Conservation (phyloP, 148 eudicot species). For the Amaranthus hypochondriacus region DNA sequence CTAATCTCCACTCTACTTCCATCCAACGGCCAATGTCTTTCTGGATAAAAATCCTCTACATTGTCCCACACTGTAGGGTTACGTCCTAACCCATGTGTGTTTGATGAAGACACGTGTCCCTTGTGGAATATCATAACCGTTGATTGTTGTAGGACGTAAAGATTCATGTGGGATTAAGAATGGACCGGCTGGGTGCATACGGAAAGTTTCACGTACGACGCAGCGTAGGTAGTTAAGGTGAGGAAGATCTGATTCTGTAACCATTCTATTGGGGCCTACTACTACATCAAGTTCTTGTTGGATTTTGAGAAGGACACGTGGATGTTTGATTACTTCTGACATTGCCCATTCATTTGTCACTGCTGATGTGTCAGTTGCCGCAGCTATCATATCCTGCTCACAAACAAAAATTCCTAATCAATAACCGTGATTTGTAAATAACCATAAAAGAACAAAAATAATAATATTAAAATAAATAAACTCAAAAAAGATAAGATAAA, state of each 20-base stretch:
- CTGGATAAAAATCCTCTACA: conserved; percentile 60
- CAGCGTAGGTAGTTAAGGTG: conserved; percentile 85
- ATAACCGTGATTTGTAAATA: too few relatives aligned
- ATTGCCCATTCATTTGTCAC: conserved; percentile 99
- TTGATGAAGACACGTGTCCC: conserved; percentile 94
- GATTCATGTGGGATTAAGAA: conserved; percentile 93
- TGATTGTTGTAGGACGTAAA: conserved; percentile 57
- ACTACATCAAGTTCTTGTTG: conserved; percentile 74
- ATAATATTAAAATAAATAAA: too few relatives aligned
- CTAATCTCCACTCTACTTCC: conserved; percentile 93
- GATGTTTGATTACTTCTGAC: conserved; percentile 90
- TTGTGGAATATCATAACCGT: conserved; percentile 76
- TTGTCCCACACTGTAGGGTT: conserved; percentile 64
- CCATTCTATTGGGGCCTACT: conserved; percentile 70
- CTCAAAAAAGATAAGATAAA: too few relatives aligned
- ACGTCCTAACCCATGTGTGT: conserved; percentile 85
- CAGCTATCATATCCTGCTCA: conserved; percentile 93
- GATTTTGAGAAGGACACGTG: conserved; percentile 59
- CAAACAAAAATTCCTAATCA: neutral
- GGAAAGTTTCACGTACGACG: conserved; percentile 82
- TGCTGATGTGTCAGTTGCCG: conserved; percentile 93
- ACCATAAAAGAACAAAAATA: too few relatives aligned
- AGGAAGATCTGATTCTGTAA: conserved; percentile 58
- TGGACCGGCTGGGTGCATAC: conserved; percentile 97
- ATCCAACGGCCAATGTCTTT: conserved; percentile 55